Percentiles rank a stretch among this genome's conserved stretches.
Conservation (phyloP, 495 filamentous ascomycete genomes). For the Hypoxylon fragiforme region DNA sequence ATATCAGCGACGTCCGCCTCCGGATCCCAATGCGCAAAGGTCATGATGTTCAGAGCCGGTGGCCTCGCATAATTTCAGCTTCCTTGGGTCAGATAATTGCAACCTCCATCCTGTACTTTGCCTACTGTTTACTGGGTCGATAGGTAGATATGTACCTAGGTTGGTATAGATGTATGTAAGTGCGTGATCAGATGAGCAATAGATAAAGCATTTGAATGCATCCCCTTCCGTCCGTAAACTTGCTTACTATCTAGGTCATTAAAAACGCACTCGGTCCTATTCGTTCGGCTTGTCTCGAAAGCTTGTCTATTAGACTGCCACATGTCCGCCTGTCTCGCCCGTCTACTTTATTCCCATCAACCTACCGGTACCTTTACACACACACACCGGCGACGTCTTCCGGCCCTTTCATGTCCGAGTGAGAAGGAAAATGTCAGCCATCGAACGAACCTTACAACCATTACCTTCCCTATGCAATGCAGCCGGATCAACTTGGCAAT, state of each 20-base stretch:
- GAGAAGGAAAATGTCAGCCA: no score
- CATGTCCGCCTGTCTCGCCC: constrained; percentile 17
- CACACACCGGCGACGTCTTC: no score
- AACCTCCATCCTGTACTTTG: no score
- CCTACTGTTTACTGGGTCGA: no score
- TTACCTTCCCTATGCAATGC: constrained; percentile 25
- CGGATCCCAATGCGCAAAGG: constrained; percentile 7
- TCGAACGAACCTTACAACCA: no score
- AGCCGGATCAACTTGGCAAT: constrained; percentile 28
- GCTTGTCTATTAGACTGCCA: constrained; percentile 28
- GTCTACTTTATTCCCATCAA: neutral
- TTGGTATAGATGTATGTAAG: no score
- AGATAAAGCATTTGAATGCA: constrained; percentile 29
- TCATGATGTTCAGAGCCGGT: neutral
- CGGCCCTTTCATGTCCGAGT: constrained; percentile 16
- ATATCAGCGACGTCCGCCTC: constrained; percentile 11
- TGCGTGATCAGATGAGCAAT: constrained; percentile 24
- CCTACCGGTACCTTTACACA: no score
- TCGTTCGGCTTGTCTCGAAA: constrained; percentile 6
- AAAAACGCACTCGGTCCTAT: constrained; percentile 12
- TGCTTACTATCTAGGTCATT: constrained; percentile 17
- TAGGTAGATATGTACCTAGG: no score
- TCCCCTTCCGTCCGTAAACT: constrained; percentile 22
- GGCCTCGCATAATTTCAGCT: no score
- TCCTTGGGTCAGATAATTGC: no score